Percentiles rank a stretch among this genome's conserved stretches.
phyloP scores from a whole-genome alignment of 352 stramenopile species.

The Peronosclerospora sorghi region DNA sequence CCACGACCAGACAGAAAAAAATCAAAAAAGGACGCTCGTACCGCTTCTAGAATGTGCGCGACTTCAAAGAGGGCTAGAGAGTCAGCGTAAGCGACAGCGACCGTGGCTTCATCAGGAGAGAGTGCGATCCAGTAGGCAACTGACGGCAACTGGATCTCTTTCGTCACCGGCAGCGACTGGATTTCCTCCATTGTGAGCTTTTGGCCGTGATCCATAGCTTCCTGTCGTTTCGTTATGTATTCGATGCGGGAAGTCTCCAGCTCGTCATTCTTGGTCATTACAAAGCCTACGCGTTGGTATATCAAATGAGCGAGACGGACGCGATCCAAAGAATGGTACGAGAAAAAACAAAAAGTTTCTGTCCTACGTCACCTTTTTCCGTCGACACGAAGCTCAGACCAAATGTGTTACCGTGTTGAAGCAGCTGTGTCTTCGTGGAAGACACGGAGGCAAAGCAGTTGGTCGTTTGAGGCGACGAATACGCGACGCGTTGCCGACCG shows the following conservation, averaged over 20 bases:
- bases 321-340: too few species aligned
- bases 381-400: constrained; percentile 43
- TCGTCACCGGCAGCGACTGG: constrained; percentile 19
- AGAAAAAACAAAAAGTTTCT: too few species aligned
- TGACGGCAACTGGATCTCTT: constrained; percentile 27
- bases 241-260: constrained; percentile 25
- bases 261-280: constrained; percentile 23
- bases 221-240: constrained; percentile 34
- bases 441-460: constrained; percentile 18
- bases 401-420: constrained; percentile 51
- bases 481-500: constrained; percentile 36
- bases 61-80: constrained; percentile 48
- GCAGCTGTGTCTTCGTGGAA: constrained; percentile 36
- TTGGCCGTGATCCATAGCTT: constrained; percentile 43
- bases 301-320: constrained; percentile 3
- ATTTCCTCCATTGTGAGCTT: constrained; percentile 42
- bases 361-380: constrained; percentile 25
- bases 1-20: background rate
- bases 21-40: constrained; percentile 10
- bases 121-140: constrained; percentile 43
- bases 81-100: constrained; percentile 43
- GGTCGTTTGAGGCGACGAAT: constrained; percentile 20
- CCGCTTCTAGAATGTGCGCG: constrained; percentile 35
- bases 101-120: constrained; percentile 32
- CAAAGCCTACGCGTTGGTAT: constrained; percentile 25